Evolutionary conservation across 1,284 basidiomycete species (phyloP), one percentile per base, ranked within the genome.

Genomic region (Apiotrichum domesticum): DNA sequence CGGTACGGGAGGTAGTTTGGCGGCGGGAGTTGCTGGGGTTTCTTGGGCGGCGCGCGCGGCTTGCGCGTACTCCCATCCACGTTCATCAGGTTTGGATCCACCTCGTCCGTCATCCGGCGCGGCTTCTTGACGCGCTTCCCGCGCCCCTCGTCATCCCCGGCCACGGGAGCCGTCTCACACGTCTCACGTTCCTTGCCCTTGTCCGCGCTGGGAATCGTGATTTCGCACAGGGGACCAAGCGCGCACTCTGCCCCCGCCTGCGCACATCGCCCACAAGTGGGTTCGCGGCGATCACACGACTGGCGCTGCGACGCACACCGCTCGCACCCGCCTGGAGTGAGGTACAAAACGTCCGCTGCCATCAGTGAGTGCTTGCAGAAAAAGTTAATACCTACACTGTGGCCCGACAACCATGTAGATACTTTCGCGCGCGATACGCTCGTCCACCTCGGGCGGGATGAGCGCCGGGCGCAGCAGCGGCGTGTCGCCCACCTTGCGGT

Each of bases 61-160:
- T n/a, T 9, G 35, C 53, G 37, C 8, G 37, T 8, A 0, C 53
- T 54, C 4, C 64, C 64, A 37, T 66, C 62, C 21, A 55, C 56
- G 32, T 61, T 59, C 29, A 67, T 15, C 6, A 45, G 29, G 15
- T 59, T 61, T 1, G 67, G 68, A 45, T 67, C 66, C 33, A 66
- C 53, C 53, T 67, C 65, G 21, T n/a, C 55, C 63, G 6, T 50
- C 45, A 1, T 51, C 58, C 2, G 66, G 67, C 67, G 58, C 14
- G 68, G 61, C 51, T 68, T 69, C 60, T 71, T 72, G 15, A 63
- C 61, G 29, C 67, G 58, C 51, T 65, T 63, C 7, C 63, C 62
- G 35, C 63, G 54, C 3, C 64, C 60, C 43, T n/a, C 6, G 43
- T 53, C 51, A 21, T 21, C 21, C 21, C 21, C 21, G 21, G 21